These are phyloP conservation scores for Populus ilicifolia DNA, from an alignment of 345 rosid genomes.

Conservation along the genomic window DNA sequence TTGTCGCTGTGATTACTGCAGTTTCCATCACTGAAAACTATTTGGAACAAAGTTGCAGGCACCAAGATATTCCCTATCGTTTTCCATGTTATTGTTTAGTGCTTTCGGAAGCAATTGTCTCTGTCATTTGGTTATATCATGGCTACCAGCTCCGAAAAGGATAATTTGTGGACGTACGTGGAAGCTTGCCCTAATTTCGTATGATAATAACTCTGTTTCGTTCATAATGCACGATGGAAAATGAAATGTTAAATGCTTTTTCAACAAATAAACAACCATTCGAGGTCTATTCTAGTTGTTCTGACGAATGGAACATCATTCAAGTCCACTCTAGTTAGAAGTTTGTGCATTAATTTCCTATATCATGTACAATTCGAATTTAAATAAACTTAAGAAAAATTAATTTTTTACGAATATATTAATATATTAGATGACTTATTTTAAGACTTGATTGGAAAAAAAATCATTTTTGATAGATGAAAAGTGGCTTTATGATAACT, in stretches of 20 bases:
- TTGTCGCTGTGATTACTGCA: not conserved
- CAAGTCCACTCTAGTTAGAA: too few relatives aligned
- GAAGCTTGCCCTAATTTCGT: not conserved
- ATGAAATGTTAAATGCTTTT: not conserved
- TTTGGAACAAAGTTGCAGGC: not conserved
- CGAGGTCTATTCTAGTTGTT: too few relatives aligned
- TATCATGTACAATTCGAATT: too few relatives aligned
- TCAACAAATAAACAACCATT: not conserved
- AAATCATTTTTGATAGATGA: too few relatives aligned
- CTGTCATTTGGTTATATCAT: not conserved
- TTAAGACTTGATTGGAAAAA: too few relatives aligned
- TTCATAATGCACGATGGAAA: not conserved
- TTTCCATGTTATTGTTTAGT: not conserved
- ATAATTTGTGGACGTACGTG: not conserved
- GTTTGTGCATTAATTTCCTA: too few relatives aligned
- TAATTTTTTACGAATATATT: too few relatives aligned
- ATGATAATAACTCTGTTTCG: not conserved
- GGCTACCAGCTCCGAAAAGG: not conserved
- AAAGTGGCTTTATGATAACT: too few relatives aligned
- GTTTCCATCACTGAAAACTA: constrained; percentile 18
- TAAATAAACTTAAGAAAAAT: too few relatives aligned
- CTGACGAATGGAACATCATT: too few relatives aligned
- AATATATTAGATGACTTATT: too few relatives aligned
- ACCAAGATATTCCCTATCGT: constrained; percentile 5
- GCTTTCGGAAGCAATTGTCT: not conserved